Conservation (phyloP, 2,329 filamentous ascomycete species). For the Clarireedia monteithiana region DNA sequence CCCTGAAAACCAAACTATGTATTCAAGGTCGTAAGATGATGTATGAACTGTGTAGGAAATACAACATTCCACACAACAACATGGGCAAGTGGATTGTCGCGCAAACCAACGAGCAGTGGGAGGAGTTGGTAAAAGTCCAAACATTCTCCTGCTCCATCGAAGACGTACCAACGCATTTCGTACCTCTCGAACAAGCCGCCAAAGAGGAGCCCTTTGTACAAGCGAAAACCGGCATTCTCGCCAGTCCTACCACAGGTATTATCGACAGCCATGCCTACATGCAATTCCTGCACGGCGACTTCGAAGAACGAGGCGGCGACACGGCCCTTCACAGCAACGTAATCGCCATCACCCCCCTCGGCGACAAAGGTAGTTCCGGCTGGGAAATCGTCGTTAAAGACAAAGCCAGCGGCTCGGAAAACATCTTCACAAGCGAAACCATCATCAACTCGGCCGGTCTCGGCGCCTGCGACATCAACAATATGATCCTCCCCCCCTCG, state of each 20-base stretch:
- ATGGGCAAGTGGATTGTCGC: constrained; percentile 95
- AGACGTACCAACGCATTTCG: constrained; percentile 64
- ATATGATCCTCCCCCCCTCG: constrained; percentile 62
- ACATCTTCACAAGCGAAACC: constrained; percentile 62
- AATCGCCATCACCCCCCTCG: constrained; percentile 38
- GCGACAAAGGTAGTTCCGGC: constrained; percentile 43
- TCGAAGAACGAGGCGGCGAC: constrained; percentile 70
- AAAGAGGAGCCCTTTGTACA: constrained; percentile 66
- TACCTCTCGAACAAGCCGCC: constrained; percentile 53
- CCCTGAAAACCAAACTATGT: constrained; percentile 79
- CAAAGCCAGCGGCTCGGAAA: constrained; percentile 37
- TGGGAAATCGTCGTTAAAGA: constrained; percentile 60
- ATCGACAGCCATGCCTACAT: constrained; percentile 82
- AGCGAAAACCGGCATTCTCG: constrained; percentile 67
- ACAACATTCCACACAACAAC: constrained; percentile 62
- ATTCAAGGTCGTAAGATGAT: constrained; percentile 67
- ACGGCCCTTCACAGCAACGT: constrained; percentile 64
- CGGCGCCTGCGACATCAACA: constrained; percentile 66
- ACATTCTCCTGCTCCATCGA: constrained; percentile 33
- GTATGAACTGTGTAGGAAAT: constrained; percentile 65
- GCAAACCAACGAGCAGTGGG: constrained; percentile 59
- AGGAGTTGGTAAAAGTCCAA: constrained; percentile 42
- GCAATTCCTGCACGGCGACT: constrained; percentile 67
- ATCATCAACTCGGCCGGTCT: constrained; percentile 84
- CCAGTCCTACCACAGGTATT: constrained; percentile 81